Evolutionary conservation across 257 asterid species (phyloP).

Genomic region (Asclepias syriaca): DNA sequence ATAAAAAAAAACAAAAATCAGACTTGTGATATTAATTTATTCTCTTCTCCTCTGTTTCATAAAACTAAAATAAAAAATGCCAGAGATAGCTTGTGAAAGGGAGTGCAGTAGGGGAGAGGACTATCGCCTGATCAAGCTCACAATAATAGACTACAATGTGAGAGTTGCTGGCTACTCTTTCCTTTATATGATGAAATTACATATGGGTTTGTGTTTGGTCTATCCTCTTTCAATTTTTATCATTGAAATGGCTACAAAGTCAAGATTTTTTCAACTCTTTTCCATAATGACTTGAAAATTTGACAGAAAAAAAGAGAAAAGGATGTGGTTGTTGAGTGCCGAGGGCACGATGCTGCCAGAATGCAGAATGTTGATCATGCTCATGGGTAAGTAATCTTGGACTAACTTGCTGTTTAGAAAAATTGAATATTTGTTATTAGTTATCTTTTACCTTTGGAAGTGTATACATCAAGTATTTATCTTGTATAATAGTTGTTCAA

Average conservation of each 20-base stretch:
- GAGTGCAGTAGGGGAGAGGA: constrained; percentile 99
- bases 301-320: constrained; percentile 57
- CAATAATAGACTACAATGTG: constrained; percentile 68
- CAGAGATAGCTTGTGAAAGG: constrained; percentile 90
- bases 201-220: not conserved
- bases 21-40: not conserved
- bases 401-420: not conserved
- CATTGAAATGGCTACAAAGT: not conserved
- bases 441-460: not conserved
- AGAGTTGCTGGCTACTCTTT: constrained; percentile 19
- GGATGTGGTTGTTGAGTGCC: constrained; percentile 80
- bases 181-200: not conserved
- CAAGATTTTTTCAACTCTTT: not conserved
- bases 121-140: constrained; percentile 88
- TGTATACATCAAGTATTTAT: not conserved
- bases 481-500: not conserved
- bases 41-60: not conserved
- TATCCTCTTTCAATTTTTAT: not conserved
- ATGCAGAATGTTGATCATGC: constrained; percentile 72
- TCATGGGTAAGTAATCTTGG: constrained; percentile 58
- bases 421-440: too few relatives aligned
- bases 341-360: constrained; percentile 97
- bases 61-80: not conserved
- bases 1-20: not conserved
- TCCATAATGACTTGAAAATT: constrained; percentile 1